Percentiles rank a stretch among this genome's conserved stretches.
Evolutionary conservation across 2,329 filamentous ascomycete species (phyloP).

Genomic region (Trichoderma guizhouense): DNA sequence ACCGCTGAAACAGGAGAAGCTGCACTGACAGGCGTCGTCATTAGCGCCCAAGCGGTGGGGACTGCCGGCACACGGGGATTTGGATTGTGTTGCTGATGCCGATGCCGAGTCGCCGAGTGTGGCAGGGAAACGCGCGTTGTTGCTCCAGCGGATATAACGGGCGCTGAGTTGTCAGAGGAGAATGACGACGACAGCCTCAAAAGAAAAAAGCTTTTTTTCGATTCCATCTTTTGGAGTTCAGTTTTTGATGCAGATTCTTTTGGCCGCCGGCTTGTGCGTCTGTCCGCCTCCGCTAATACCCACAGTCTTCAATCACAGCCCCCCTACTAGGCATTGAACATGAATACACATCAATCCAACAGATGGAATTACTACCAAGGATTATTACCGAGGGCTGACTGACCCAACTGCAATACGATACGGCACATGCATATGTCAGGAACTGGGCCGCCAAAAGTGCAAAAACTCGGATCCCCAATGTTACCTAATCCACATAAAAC

Average conservation of each 20-base stretch:
- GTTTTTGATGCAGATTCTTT: neutral
- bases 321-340: neutral
- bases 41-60: slow-evolving; percentile 15
- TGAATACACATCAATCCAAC: neutral
- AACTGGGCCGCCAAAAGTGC: neutral
- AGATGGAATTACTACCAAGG: neutral
- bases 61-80: neutral
- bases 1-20: slow-evolving; percentile 11
- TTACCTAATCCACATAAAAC: neutral
- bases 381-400: neutral
- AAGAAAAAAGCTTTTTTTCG: neutral
- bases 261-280: neutral
- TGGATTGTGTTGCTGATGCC: neutral
- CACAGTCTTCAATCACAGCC: neutral
- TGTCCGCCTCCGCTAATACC: neutral
- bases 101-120: slow-evolving; percentile 8
- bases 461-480: neutral
- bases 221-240: neutral
- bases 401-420: neutral
- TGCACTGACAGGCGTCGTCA: slow-evolving; percentile 13
- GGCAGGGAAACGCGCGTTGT: neutral
- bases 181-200: neutral
- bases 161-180: neutral
- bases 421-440: neutral
- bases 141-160: neutral